Conservation (phyloP, 805 yeast species). For the Kodamaea kaohsiungensis region DNA sequence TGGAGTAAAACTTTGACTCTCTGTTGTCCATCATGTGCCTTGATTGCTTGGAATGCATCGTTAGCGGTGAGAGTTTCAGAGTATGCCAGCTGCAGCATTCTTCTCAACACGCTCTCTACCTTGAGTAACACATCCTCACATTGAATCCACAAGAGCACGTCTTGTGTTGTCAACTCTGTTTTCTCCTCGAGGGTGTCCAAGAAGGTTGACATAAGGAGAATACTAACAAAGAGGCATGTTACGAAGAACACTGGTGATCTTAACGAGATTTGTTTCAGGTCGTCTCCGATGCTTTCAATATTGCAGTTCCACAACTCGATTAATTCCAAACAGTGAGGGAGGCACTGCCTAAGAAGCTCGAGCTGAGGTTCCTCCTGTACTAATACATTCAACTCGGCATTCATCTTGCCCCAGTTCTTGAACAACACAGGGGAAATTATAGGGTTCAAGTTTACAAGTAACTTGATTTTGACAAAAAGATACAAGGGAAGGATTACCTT, state of each 20-base stretch:
- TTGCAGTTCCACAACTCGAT: conserved; percentile 72
- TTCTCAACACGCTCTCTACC: conserved; percentile 58
- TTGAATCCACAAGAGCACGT: conserved; percentile 51
- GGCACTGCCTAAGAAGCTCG: conserved; percentile 32
- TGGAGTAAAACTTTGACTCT: conserved; percentile 11
- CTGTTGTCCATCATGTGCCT: conserved; percentile 11
- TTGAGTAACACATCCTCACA: conserved; percentile 60
- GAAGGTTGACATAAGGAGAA: conserved; percentile 63
- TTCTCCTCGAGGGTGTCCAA: conserved; percentile 53
- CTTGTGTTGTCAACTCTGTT: conserved; percentile 16
- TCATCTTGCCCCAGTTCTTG: conserved; percentile 72
- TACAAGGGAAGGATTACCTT: conserved; percentile 68
- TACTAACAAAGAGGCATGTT: conserved; percentile 65
- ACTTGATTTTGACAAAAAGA: conserved; percentile 65
- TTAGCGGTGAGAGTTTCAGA: conserved; percentile 61
- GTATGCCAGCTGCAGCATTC: conserved; percentile 49
- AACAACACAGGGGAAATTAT: conserved; percentile 60
- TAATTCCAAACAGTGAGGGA: conserved; percentile 47
- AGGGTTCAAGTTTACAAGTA: conserved; percentile 62
- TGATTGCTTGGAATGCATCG: conserved; percentile 50
- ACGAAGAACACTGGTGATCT: conserved; percentile 77
- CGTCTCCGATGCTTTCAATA: conserved; percentile 56
- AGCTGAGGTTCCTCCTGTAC: conserved; percentile 61
- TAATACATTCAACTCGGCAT: conserved; percentile 46
- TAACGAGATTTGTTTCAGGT: conserved; percentile 65